Conservation (phyloP, 2,329 filamentous ascomycete genomes). For the Bipolaris bicolor region DNA sequence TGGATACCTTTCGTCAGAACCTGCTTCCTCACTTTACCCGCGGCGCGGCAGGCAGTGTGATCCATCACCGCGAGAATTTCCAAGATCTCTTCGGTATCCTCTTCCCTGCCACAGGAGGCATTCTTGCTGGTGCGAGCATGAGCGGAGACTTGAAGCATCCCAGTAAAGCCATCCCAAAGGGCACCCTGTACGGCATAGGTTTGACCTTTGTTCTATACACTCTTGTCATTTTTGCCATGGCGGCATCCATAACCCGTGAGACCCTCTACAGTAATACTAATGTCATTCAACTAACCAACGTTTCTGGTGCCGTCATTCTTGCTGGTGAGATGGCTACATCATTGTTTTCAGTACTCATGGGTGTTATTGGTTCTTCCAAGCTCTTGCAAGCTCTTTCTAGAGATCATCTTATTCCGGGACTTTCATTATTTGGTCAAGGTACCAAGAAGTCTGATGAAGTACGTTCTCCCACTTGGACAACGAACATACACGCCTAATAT, state of each 20-base stretch:
- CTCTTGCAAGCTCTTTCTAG: constrained; percentile 81
- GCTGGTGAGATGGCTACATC: constrained; percentile 82
- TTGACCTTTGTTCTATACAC: constrained; percentile 79
- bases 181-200: constrained; percentile 78
- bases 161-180: constrained; percentile 81
- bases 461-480: neutral
- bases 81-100: constrained; percentile 85
- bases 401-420: constrained; percentile 78
- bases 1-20: constrained; percentile 74
- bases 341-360: constrained; percentile 87
- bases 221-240: constrained; percentile 78
- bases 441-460: constrained; percentile 71
- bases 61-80: constrained; percentile 71
- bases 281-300: constrained; percentile 79
- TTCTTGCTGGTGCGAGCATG: constrained; percentile 81
- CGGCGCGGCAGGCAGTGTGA: constrained; percentile 67
- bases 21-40: constrained; percentile 70
- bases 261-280: constrained; percentile 79
- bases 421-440: constrained; percentile 75
- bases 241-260: constrained; percentile 73
- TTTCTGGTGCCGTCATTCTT: constrained; percentile 75
- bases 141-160: constrained; percentile 84
- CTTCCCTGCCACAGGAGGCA: constrained; percentile 72
- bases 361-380: constrained; percentile 83
- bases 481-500: neutral